Evolutionary conservation across 345 rosid genomes (phyloP).

Genomic region (Raphanus raphanistrum): DNA sequence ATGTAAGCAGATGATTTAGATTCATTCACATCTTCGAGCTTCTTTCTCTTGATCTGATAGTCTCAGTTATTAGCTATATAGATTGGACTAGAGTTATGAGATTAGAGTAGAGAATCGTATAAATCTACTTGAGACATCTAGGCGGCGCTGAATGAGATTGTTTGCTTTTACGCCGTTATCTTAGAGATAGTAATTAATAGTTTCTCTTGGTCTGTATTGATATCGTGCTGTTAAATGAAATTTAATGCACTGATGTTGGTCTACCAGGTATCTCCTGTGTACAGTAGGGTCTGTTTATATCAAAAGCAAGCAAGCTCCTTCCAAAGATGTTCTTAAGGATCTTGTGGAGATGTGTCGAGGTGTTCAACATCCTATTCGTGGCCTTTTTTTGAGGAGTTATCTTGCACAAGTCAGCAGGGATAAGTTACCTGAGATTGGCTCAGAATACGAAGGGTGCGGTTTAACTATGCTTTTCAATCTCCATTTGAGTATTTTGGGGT

Average conservation of each 20-base stretch:
- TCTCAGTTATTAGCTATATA: not conserved
- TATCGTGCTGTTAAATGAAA: not conserved
- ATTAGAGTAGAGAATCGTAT: conserved; percentile 7
- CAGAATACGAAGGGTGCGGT: conserved; percentile 77
- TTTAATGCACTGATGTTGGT: not conserved
- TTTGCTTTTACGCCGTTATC: not conserved
- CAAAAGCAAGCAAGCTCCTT: conserved; percentile 81
- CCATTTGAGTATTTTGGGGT: too few species aligned
- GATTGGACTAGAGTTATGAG: not conserved
- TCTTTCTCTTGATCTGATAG: not conserved
- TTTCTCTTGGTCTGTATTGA: conserved; percentile 14
- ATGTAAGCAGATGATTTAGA: conserved; percentile 47
- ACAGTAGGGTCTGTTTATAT: conserved; percentile 91
- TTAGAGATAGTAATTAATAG: not conserved
- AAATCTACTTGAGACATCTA: not conserved
- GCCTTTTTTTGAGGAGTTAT: conserved; percentile 87
- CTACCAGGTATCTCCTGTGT: conserved; percentile 76
- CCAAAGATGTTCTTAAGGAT: conserved; percentile 82
- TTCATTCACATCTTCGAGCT: not conserved
- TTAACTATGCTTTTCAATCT: conserved; percentile 6
- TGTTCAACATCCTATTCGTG: conserved; percentile 88
- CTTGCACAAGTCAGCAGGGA: conserved; percentile 89
- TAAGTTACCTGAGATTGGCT: conserved; percentile 79
- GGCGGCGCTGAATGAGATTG: conserved; percentile 2
- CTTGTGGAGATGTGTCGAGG: conserved; percentile 94